Base-by-base conservation (phyloP, 202 grass and related monocot genomes). In the Carex sylvatica region DNA sequence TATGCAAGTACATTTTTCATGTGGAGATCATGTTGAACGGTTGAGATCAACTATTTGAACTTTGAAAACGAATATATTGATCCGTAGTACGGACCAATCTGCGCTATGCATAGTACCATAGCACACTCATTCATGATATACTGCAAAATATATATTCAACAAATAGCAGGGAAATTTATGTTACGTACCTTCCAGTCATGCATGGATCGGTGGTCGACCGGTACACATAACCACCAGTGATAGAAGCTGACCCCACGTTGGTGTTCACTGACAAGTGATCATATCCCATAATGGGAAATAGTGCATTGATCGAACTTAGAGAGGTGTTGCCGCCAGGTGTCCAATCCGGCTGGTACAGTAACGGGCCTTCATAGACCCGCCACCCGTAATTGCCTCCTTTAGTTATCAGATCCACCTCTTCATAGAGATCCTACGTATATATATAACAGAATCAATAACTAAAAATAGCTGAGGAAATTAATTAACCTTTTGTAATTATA, bases 351-450 rank as follows among this genome's bases (percentile, higher is more conserved):
- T 91, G 74, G 74, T 51, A 97, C 65, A 94, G 35, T 18, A 81
- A 78, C 3, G 91, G 91, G 9, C 91, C 94, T 54, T 97, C 94
- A 5, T 97, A 97, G 55, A 74, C 84, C 0, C 91, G 87, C 94
- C 89, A 97, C 68, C 94, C 94, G 20, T 97, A 97, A 80, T 97
- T 97, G 56, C 94, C 94, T 38, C 94, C 94, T 69, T 93, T 97
- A 35, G 87, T 71, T 71, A 97, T 85, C 79, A 97, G 83, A 90
- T 97, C 87, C 59, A 97, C 94, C 58, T 97, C 94, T 91, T 97
- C 94, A 9, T 92, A 94, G 61, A 11, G 13, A 68, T 97, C 92
- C 94, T 97, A 84, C 16, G 12, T 40, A 42, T 42, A 82, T 79
- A 63, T 33, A 77, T 2, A 82, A 26, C 68, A 74, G 26, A 73